Percentiles rank a stretch among this genome's conserved stretches.
These are phyloP conservation scores for Lippia alba DNA, from an alignment of 305 asterid genomes.

Conservation along the genomic window DNA sequence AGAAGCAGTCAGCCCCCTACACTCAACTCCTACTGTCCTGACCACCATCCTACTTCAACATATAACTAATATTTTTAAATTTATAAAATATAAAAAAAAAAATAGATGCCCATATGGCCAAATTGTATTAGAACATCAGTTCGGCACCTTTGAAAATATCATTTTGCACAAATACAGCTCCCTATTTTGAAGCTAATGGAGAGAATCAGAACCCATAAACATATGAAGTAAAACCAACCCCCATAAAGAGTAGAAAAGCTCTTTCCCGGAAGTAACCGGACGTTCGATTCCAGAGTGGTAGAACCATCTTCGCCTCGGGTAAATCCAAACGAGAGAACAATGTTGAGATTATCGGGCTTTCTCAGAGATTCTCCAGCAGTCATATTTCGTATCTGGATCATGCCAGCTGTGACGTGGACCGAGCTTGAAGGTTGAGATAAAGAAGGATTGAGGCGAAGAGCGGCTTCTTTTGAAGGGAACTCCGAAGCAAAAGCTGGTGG, in stretches of 20 bases:
- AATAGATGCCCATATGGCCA: not conserved
- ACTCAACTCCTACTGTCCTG: not conserved
- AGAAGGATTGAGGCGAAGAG: slow-evolving; percentile 47
- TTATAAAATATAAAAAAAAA: not conserved
- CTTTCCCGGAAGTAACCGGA: slow-evolving; percentile 59
- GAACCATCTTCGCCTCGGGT: slow-evolving; percentile 54
- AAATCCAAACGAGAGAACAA: slow-evolving; percentile 71
- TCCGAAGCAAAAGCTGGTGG: slow-evolving; percentile 90
- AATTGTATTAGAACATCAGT: slow-evolving; percentile 24
- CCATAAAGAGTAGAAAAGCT: slow-evolving; percentile 37
- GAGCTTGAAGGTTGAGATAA: slow-evolving; percentile 61
- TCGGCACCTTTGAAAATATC: not conserved
- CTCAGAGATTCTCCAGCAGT: slow-evolving; percentile 41
- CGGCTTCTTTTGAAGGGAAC: slow-evolving; percentile 64
- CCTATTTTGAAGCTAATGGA: slow-evolving; percentile 73
- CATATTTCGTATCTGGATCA: slow-evolving; percentile 64
- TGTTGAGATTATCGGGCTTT: slow-evolving; percentile 58
- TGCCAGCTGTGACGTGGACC: slow-evolving; percentile 72
- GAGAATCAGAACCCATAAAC: slow-evolving; percentile 66
- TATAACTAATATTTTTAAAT: not conserved
- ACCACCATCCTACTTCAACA: slow-evolving; percentile 15
- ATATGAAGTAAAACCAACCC: slow-evolving; percentile 62
- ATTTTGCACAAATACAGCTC: slow-evolving; percentile 55
- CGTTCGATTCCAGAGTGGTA: slow-evolving; percentile 53
- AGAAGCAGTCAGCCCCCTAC: slow-evolving; percentile 18